phyloP scores from a whole-genome alignment of 2,329 filamentous ascomycete genomes.

The Hortaea sp. region DNA sequence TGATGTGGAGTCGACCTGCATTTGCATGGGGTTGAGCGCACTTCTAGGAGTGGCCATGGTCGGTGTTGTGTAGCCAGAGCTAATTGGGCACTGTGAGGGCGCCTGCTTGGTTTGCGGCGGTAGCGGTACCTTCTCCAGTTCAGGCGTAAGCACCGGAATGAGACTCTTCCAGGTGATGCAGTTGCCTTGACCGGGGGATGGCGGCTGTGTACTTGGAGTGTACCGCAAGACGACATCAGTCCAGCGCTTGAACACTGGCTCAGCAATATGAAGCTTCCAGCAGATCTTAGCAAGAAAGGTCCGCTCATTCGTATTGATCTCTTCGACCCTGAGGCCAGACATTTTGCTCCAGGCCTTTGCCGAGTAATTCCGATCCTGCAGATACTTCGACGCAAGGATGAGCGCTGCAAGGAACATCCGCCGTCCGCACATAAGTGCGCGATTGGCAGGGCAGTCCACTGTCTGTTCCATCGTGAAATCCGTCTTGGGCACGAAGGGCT shows the following conservation, averaged over 20 bases:
- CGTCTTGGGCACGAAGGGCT: constrained; percentile 70
- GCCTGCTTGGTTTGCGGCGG: constrained; percentile 2
- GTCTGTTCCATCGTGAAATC: constrained; percentile 83
- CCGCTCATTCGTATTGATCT: constrained; percentile 96
- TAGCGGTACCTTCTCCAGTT: constrained; percentile 38
- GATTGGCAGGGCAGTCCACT: constrained; percentile 58
- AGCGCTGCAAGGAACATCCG: constrained; percentile 95
- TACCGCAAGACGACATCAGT: constrained; percentile 83
- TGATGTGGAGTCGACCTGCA: constrained; percentile 21
- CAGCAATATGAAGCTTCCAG: constrained; percentile 91
- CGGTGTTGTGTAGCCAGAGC: constrained; percentile 13
- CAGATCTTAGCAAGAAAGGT: constrained; percentile 81
- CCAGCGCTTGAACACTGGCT: constrained; percentile 83
- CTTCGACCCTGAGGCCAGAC: constrained; percentile 80
- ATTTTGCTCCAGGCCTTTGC: constrained; percentile 98
- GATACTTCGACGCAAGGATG: constrained; percentile 93
- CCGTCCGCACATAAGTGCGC: constrained; percentile 85
- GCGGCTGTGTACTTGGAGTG: constrained; percentile 46
- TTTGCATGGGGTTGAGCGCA: constrained; percentile 7
- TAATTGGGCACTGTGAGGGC: constrained; percentile 5
- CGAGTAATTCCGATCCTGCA: constrained; percentile 96
- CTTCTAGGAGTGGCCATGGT: constrained; percentile 18
- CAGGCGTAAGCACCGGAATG: constrained; percentile 47
- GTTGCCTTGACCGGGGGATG: constrained; percentile 16
- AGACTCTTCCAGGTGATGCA: constrained; percentile 35